Base-by-base conservation (phyloP, 768 basidiomycete species). In the Rhizopogon vulgaris region DNA sequence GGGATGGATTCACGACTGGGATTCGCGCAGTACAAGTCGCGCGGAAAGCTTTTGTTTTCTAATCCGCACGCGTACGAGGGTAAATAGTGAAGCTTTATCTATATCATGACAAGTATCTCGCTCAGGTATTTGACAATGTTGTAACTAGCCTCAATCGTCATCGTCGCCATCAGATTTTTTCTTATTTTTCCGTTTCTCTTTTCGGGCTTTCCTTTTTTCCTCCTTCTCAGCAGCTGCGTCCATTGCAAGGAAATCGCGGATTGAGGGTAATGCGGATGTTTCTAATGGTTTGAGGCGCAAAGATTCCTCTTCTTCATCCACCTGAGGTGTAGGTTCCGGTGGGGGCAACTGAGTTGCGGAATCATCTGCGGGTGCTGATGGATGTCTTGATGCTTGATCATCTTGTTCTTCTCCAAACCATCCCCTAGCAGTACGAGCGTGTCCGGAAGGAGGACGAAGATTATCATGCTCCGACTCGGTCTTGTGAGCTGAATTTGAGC, bases 221-320 rank as follows among this genome's bases (percentile, higher is more conserved):
- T 75, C 74, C 52, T 78, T 78, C 56, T 78, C 80, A 5, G 77
- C 80, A 14, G 80, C 85, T 37, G 80, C 74, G 56, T 93, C 88
- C 73, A 87, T 80, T 6, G 84, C 86, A 37, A 97, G 71, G 54
- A 96, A 76, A 27, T 90, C 87, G 47, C 80, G 80, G 65, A 95
- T 88, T 14, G 90, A 92, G 32, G 90, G 89, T 15, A 94, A 60
- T 6, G 82, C 78, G 22, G 90, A 91, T n/a, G 89, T 86, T 47
- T 78, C 73, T 14, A 97, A 79, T 5, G 90, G 89, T 27, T 75
- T 78, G 9, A 96, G 79, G 37, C 84, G 82, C 56, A 73, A 72
- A 18, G 74, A 73, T 36, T 75, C 77, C 15, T 68, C 73, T 27
- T 71, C 70, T 27, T 66, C 71, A 36, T 74, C 72, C 32, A 64